phyloP scores from a whole-genome alignment of 1,139 yeast species.

The Entelexis paramagnoliae region DNA sequence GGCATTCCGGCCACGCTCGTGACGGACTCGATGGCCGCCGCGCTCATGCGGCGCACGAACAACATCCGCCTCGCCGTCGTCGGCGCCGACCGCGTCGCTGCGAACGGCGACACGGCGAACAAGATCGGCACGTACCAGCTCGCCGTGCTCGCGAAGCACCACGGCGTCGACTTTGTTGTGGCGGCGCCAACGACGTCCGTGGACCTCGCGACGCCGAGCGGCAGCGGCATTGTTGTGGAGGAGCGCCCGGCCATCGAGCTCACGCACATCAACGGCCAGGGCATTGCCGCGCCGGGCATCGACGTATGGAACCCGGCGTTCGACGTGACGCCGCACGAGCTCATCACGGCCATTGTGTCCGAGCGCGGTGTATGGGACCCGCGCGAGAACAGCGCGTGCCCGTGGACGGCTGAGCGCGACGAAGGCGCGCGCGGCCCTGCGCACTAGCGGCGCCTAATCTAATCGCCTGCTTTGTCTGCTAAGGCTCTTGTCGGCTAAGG shows the following conservation, averaged over 20 bases:
- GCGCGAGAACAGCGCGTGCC: background rate
- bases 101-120: constrained; percentile 83
- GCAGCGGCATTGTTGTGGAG: constrained; percentile 72
- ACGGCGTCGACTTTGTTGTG: constrained; percentile 66
- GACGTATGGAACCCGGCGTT: constrained; percentile 94
- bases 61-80: constrained; percentile 72
- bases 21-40: constrained; percentile 86
- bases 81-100: constrained; percentile 95
- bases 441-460: too few species aligned
- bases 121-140: constrained; percentile 94
- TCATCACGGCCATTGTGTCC: constrained; percentile 82
- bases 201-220: constrained; percentile 55
- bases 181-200: constrained; percentile 94
- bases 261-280: constrained; percentile 64
- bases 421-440: too few species aligned
- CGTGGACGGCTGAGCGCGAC: background rate
- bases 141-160: constrained; percentile 51
- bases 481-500: too few species aligned
- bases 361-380: constrained; percentile 43
- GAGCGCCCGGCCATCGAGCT: constrained; percentile 76
- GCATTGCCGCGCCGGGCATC: constrained; percentile 74
- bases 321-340: constrained; percentile 76
- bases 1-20: constrained; percentile 77
- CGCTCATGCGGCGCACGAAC: constrained; percentile 47
- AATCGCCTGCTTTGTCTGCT: too few species aligned